phyloP scores from a whole-genome alignment of 2,329 filamentous ascomycete species.

The Diaporthe nobilis region DNA sequence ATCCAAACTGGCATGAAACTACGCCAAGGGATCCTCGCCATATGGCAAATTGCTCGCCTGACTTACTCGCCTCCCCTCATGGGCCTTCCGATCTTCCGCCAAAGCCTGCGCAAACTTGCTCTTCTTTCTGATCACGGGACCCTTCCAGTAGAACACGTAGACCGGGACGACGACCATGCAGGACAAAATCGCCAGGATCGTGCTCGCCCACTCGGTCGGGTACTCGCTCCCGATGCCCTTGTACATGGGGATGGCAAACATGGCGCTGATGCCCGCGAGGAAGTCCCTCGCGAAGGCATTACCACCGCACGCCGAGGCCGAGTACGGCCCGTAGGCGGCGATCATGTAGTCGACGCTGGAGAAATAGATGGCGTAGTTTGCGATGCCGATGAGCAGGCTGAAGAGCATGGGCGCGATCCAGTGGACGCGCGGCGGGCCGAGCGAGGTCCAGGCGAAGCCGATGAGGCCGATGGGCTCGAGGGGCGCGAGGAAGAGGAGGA shows the following conservation, averaged over 20 bases:
- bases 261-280: constrained; percentile 73
- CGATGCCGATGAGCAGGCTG: constrained; percentile 71
- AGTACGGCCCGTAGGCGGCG: constrained; percentile 75
- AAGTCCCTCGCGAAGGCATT: constrained; percentile 76
- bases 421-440: constrained; percentile 66
- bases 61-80: background rate
- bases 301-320: constrained; percentile 73
- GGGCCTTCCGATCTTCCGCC: constrained; percentile 4
- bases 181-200: constrained; percentile 65
- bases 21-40: constrained; percentile 14
- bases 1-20: too few species aligned
- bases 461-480: constrained; percentile 73
- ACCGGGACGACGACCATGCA: constrained; percentile 66
- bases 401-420: constrained; percentile 76
- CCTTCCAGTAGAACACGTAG: constrained; percentile 70
- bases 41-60: constrained; percentile 10
- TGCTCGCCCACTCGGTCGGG: constrained; percentile 67
- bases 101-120: constrained; percentile 62
- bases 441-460: constrained; percentile 73
- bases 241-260: constrained; percentile 71
- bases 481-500: constrained; percentile 71
- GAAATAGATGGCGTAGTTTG: constrained; percentile 76
- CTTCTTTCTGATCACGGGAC: constrained; percentile 63
- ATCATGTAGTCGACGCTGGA: constrained; percentile 79
- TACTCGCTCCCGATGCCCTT: constrained; percentile 56